A percentile compares a stretch with the other conserved stretches of the same genome.
These are phyloP conservation scores for Ailanthus altissimus DNA, from an alignment of 345 rosid species.

Conservation along the genomic window DNA sequence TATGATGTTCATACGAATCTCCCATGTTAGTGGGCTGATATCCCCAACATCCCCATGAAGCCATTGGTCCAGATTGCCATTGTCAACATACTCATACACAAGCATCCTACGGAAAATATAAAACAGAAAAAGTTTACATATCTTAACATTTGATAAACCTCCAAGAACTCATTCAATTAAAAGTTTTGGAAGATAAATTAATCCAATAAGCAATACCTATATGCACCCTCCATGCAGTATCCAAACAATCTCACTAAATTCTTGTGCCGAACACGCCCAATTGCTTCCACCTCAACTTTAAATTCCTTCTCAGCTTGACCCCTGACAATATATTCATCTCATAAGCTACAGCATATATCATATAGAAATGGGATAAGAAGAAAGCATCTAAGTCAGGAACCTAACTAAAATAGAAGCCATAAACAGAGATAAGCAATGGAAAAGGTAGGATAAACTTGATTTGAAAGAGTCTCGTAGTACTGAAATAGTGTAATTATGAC, in stretches of 20 bases:
- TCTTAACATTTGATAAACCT: not conserved
- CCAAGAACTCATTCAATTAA: conserved; percentile 2
- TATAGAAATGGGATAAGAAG: not conserved
- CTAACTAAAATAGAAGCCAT: not conserved
- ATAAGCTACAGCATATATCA: not conserved
- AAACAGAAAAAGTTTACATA: conserved; percentile 20
- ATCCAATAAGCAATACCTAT: conserved; percentile 48
- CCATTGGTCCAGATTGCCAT: conserved; percentile 97
- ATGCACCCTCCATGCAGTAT: conserved; percentile 94
- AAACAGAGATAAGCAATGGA: not conserved
- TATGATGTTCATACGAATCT: conserved; percentile 81
- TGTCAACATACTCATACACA: conserved; percentile 87
- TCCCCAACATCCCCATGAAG: conserved; percentile 93
- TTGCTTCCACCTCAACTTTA: conserved; percentile 91
- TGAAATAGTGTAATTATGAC: not conserved
- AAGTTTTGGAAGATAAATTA: not conserved
- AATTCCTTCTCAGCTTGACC: conserved; percentile 99
- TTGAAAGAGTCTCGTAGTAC: not conserved
- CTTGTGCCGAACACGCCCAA: conserved; percentile 94
- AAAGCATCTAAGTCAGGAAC: not conserved
- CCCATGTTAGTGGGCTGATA: conserved; percentile 86
- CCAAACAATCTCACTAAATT: conserved; percentile 89
- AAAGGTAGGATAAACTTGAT: not conserved
- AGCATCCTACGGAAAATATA: conserved; percentile 76
- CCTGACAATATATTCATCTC: conserved; percentile 40